Conservation (phyloP, 257 asterid genomes). For the Gynochthodes officinalis region DNA sequence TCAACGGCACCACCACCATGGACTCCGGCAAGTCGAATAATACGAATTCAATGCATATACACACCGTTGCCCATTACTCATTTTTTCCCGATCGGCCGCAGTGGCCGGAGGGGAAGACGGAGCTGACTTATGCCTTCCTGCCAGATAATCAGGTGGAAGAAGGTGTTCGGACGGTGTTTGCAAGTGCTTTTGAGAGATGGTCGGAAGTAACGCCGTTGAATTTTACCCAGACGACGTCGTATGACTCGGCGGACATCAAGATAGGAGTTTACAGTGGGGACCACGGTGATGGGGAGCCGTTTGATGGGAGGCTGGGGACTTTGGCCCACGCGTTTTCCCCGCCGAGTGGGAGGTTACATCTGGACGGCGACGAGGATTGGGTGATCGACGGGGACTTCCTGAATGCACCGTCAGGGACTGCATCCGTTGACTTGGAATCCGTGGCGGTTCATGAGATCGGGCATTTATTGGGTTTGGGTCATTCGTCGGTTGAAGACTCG, state of each 20-base stretch:
- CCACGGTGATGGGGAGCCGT: slow-evolving; percentile 89
- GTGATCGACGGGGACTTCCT: slow-evolving; percentile 56
- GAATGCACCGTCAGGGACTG: slow-evolving; percentile 22
- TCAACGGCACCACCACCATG: slow-evolving; percentile 64
- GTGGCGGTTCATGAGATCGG: slow-evolving; percentile 95
- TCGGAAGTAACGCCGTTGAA: slow-evolving; percentile 72
- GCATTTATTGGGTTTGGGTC: slow-evolving; percentile 87
- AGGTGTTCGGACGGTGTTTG: slow-evolving; percentile 34
- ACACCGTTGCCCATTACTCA: slow-evolving; percentile 60
- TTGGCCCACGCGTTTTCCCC: slow-evolving; percentile 92
- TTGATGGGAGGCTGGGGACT: slow-evolving; percentile 81
- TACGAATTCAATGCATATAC: slow-evolving; percentile 10
- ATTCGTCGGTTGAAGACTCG: slow-evolving; percentile 67
- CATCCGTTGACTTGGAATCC: slow-evolving; percentile 81
- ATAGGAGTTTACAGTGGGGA: slow-evolving; percentile 67
- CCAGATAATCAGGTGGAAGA: slow-evolving; percentile 44
- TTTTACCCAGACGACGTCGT: slow-evolving; percentile 48
- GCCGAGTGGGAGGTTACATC: slow-evolving; percentile 59
- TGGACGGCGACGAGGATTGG: slow-evolving; percentile 86
- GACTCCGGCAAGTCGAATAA: slow-evolving; percentile 24
- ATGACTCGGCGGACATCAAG: slow-evolving; percentile 42
- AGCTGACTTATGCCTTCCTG: slow-evolving; percentile 56
- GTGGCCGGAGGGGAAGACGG: slow-evolving; percentile 50
- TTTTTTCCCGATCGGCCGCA: slow-evolving; percentile 71
- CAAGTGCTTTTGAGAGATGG: slow-evolving; percentile 79